Evolutionary conservation across 1,284 basidiomycete genomes (phyloP).

Genomic region (Pascua sp.): DNA sequence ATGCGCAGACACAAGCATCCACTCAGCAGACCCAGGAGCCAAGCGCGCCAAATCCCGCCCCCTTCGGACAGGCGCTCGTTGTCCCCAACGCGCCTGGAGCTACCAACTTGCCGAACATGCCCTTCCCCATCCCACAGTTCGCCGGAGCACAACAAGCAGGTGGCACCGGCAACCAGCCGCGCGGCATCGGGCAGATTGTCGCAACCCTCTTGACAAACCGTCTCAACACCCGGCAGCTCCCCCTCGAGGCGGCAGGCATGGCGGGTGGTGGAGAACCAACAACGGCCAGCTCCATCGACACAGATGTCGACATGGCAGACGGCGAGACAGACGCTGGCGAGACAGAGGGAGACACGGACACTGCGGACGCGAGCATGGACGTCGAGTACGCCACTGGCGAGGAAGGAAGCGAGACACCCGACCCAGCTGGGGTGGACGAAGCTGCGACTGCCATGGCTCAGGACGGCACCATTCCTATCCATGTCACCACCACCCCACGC

Average conservation of each 20-base stretch:
- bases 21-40: too few relatives aligned
- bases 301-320: constrained; percentile 48
- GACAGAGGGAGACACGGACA: constrained; percentile 37
- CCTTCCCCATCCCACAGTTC: too few relatives aligned
- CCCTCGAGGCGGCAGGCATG: neutral
- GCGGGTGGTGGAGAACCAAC: neutral
- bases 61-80: too few relatives aligned
- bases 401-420: neutral
- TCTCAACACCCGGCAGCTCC: constrained; percentile 3
- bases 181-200: constrained; percentile 22
- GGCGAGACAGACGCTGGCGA: constrained; percentile 36
- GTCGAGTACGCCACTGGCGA: constrained; percentile 8
- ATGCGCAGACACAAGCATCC: constrained; percentile 4
- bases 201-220: constrained; percentile 8
- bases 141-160: too few relatives aligned
- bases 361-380: constrained; percentile 29
- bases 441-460: too few relatives aligned
- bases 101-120: too few relatives aligned
- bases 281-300: constrained; percentile 22
- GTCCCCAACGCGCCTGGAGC: too few relatives aligned
- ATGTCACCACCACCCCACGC: constrained; percentile 36
- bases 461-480: too few relatives aligned
- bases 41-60: too few relatives aligned
- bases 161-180: too few relatives aligned
- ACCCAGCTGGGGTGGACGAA: constrained; percentile 4